phyloP scores from a whole-genome alignment of 345 rosid species.

The Sapria himalayana region DNA sequence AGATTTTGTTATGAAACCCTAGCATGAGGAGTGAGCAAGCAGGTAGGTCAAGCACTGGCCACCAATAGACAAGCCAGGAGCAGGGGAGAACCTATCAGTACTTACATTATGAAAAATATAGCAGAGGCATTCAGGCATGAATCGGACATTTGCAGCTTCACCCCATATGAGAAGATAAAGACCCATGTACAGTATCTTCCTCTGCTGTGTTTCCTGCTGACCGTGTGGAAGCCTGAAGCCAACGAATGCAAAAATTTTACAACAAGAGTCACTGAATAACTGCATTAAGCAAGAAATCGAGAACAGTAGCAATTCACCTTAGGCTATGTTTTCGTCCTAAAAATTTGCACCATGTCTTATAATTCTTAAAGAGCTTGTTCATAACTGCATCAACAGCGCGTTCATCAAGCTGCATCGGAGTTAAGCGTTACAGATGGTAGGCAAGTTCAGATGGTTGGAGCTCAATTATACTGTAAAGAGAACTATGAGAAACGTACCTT shows the following conservation, averaged over 20 bases:
- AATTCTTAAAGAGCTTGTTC: conserved; percentile 76
- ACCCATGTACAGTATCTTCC: conserved; percentile 85
- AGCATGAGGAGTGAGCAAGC: no score
- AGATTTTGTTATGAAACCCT: neutral
- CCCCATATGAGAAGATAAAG: conserved; percentile 95
- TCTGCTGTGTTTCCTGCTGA: conserved; percentile 73
- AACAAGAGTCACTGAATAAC: conserved; percentile 1
- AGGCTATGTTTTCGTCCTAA: conserved; percentile 88
- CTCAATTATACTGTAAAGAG: no score
- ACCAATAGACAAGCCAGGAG: no score
- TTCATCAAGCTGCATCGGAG: conserved; percentile 65
- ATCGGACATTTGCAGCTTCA: conserved; percentile 89
- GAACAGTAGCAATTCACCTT: conserved; percentile 25
- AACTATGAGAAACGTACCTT: conserved; percentile 46
- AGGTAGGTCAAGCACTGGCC: no score
- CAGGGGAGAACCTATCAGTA: conserved; percentile 7
- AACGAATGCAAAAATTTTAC: neutral
- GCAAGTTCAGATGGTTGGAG: neutral
- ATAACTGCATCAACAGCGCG: conserved; percentile 81
- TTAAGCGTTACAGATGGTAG: neutral
- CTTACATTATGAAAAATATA: conserved; percentile 90
- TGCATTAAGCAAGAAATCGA: no score
- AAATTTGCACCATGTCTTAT: conserved; percentile 87
- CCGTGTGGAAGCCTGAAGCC: conserved; percentile 60
- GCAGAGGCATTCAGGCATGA: conserved; percentile 88